Evolutionary conservation across 257 asterid species (phyloP), one percentile per base, ranked within the genome.

Genomic region (Nicotiana paniculata): DNA sequence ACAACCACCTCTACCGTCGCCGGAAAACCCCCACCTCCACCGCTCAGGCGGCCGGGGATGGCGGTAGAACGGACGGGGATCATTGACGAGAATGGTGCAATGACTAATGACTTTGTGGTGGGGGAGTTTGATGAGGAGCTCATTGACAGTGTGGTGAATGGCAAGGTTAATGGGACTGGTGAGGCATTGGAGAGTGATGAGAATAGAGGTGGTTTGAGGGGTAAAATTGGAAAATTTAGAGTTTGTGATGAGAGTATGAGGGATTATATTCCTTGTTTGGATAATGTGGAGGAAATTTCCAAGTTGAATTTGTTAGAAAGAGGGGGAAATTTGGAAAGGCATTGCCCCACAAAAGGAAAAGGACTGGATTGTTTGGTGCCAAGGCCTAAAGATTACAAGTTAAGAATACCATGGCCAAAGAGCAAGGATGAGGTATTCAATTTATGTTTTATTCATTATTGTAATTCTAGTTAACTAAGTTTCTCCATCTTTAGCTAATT

Each of bases 371-470:
- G 96, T 83, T 76, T 90, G 86, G 85, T 91, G 67, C 93, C 91
- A 12, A 61, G 89, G 90, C 96, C 94, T 69, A 85, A 86, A 87
- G 88, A 83, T 77, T 92, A 92, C 86, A 89, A 86, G 87, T 77
- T 91, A 82, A 91, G 83, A 82, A 81, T 88, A 81, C 89, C 94
- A 80, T 90, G 97, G 97, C 94, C 97, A 3, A 87, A 90, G 80
- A 88, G 94, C 86, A 51, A 93, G 54, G 87, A 89, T 78, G 93
- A 90, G 97, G 97, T 90, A 84, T 43, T 32, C 15, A 17, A 48
- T 74, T 48, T 13, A 24, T 21, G 78, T 24, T 21, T 72, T 46
- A 21, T 72, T 72, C 37, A 46, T 21, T 12, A 46, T 43, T 11
- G 24, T 13, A 5, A 8, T 74, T 46, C 28, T 74, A 48, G 26